Evolutionary conservation across 495 filamentous ascomycete genomes (phyloP).

Genomic region (Aspergillus saccharolyticus): DNA sequence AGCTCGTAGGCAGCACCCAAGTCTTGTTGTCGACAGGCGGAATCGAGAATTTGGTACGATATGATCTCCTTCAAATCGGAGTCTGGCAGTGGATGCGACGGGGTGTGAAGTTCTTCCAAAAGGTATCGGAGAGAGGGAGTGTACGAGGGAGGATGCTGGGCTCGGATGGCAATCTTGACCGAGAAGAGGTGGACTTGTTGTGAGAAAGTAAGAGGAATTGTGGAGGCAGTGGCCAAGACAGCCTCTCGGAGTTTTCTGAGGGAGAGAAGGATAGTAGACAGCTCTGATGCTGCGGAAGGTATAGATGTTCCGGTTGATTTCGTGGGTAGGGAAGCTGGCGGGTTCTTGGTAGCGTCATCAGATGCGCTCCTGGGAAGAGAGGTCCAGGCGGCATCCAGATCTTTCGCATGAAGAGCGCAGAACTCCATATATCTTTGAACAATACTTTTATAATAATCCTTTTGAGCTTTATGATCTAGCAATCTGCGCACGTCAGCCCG

Average conservation of each 20-base stretch:
- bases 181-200: conserved; percentile 72
- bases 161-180: conserved; percentile 73
- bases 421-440: conserved; percentile 82
- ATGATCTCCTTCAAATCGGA: conserved; percentile 71
- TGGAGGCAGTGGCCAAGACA: conserved; percentile 60
- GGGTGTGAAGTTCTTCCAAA: conserved; percentile 61
- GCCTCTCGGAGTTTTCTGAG: conserved; percentile 91
- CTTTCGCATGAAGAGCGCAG: conserved; percentile 64
- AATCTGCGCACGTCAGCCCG: conserved; percentile 48
- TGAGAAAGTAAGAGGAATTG: conserved; percentile 57
- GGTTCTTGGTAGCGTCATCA: conserved; percentile 38
- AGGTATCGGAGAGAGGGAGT: conserved; percentile 79
- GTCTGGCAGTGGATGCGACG: conserved; percentile 54
- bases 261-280: conserved; percentile 59
- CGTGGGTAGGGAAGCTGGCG: conserved; percentile 27
- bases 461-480: conserved; percentile 67
- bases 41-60: conserved; percentile 78
- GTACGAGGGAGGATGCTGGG: conserved; percentile 79
- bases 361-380: conserved; percentile 51
- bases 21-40: conserved; percentile 78
- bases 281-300: conserved; percentile 43
- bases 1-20: conserved; percentile 66
- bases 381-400: conserved; percentile 68
- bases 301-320: conserved; percentile 20
- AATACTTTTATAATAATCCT: conserved; percentile 80